These are phyloP conservation scores for Gonium pectorale DNA, from an alignment of 139 green algal species.

Conservation along the genomic window DNA sequence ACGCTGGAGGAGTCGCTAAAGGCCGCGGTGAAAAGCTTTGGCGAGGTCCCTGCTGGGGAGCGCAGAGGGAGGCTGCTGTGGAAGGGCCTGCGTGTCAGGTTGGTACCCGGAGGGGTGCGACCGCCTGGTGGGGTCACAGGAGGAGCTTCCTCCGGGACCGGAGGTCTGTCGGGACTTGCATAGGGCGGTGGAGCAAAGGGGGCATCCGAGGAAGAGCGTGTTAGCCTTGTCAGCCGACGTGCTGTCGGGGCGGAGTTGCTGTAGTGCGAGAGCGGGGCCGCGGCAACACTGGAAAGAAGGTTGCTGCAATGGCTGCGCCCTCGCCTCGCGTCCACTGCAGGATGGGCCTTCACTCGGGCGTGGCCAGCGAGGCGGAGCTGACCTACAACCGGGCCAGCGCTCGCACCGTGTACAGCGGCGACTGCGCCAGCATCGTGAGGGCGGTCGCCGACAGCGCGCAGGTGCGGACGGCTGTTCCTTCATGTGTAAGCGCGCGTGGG, in stretches of 20 bases:
- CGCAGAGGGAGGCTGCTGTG: constrained; percentile 9
- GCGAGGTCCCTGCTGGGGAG: neutral
- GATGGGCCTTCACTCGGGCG: constrained; percentile 30
- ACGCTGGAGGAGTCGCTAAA: constrained; percentile 25
- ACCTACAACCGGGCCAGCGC: constrained; percentile 28
- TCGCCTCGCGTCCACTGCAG: neutral
- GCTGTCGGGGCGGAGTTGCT: too few species aligned
- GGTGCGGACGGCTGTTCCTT: neutral
- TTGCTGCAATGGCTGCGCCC: neutral
- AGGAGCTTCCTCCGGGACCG: too few species aligned
- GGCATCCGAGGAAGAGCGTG: too few species aligned
- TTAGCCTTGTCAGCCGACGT: too few species aligned
- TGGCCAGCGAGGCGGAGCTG: constrained; percentile 7
- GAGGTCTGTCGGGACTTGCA: too few species aligned
- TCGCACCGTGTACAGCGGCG: constrained; percentile 23
- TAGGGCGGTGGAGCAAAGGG: too few species aligned
- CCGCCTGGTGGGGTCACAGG: too few species aligned
- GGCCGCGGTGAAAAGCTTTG: neutral
- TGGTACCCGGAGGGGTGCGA: neutral
- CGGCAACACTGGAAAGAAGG: neutral
- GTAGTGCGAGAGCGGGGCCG: too few species aligned
- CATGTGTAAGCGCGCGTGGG: too few species aligned
- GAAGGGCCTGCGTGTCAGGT: constrained; percentile 22
- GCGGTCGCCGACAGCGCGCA: constrained; percentile 23
- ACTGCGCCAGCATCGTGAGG: constrained; percentile 2